A percentile compares a stretch with the other conserved stretches of the same genome.
These are phyloP conservation scores for Populus ilicifolia DNA, from an alignment of 345 rosid genomes.

Conservation along the genomic window DNA sequence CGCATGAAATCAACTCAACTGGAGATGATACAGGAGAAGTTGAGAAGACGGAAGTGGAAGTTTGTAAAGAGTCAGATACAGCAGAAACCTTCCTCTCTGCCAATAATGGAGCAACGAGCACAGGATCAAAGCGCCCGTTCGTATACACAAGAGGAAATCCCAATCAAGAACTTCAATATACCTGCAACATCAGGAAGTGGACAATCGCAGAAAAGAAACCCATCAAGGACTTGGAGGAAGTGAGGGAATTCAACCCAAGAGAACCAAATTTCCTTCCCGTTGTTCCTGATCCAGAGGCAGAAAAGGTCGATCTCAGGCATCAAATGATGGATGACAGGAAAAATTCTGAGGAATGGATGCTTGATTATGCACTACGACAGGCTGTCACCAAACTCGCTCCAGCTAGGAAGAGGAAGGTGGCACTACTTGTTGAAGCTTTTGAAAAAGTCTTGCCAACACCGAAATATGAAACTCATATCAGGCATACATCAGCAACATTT, in stretches of 20 bases:
- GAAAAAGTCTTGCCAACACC: slow-evolving; percentile 34
- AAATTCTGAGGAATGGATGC: slow-evolving; percentile 34
- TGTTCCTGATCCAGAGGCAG: slow-evolving; percentile 46
- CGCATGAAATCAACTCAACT: slow-evolving; percentile 3
- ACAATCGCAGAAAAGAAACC: slow-evolving; percentile 33
- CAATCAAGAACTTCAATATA: slow-evolving; percentile 26
- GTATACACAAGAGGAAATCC: slow-evolving; percentile 19
- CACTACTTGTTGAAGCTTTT: slow-evolving; percentile 30
- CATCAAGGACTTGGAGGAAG: slow-evolving; percentile 30
- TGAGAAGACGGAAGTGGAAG: slow-evolving; percentile 28
- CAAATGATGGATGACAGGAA: slow-evolving; percentile 27
- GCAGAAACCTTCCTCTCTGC: slow-evolving; percentile 16
- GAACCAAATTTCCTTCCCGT: slow-evolving; percentile 76
- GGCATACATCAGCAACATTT: slow-evolving; percentile 37
- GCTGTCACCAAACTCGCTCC: slow-evolving; percentile 33
- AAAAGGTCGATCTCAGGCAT: slow-evolving; percentile 32
- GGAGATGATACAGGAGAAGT: slow-evolving; percentile 20
- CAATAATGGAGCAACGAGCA: slow-evolving; percentile 4
- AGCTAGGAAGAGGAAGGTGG: slow-evolving; percentile 29
- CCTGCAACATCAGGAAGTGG: slow-evolving; percentile 35
- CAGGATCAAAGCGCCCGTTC: slow-evolving; percentile 10
- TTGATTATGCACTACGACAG: slow-evolving; percentile 30
- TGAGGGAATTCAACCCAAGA: slow-evolving; percentile 57
- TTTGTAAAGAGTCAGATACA: slow-evolving; percentile 12
- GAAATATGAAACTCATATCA: slow-evolving; percentile 31